Conservation (phyloP, 2,329 filamentous ascomycete species). For the Botrytis byssoidea region DNA sequence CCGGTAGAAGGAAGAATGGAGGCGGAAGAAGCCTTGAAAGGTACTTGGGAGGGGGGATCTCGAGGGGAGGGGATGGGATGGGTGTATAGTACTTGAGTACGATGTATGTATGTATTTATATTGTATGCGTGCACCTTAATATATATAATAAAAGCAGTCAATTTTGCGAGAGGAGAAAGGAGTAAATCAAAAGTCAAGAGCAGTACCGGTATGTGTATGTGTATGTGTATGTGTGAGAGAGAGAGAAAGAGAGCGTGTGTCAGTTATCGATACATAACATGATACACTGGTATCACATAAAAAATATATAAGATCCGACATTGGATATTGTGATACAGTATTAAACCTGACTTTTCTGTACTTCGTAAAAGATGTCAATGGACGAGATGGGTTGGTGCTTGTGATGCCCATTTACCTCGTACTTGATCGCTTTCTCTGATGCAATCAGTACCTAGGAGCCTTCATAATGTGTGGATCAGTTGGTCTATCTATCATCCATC, state of each 20-base stretch:
- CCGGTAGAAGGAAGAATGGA: slow-evolving; percentile 1
- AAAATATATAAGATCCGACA: neutral
- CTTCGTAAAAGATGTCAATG: neutral
- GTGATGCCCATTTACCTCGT: neutral
- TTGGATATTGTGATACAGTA: neutral
- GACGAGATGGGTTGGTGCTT: neutral
- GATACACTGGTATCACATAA: neutral
- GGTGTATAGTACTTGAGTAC: neutral
- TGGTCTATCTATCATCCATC: neutral
- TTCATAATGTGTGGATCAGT: neutral
- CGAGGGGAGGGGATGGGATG: neutral
- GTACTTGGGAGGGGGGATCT: neutral
- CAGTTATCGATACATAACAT: neutral
- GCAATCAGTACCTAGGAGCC: neutral
- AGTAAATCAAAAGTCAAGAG: neutral
- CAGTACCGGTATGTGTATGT: neutral
- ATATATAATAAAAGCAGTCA: neutral
- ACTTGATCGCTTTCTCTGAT: neutral
- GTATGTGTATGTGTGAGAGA: no score
- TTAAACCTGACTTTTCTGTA: neutral
- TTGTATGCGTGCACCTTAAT: neutral
- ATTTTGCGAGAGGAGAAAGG: neutral
- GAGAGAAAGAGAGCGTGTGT: neutral
- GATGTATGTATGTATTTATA: neutral
- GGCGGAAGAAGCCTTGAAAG: neutral